Percentiles rank a stretch among this genome's conserved stretches.
phyloP scores from a whole-genome alignment of 139 green algal genomes.

The Haematococcus lacustris region DNA sequence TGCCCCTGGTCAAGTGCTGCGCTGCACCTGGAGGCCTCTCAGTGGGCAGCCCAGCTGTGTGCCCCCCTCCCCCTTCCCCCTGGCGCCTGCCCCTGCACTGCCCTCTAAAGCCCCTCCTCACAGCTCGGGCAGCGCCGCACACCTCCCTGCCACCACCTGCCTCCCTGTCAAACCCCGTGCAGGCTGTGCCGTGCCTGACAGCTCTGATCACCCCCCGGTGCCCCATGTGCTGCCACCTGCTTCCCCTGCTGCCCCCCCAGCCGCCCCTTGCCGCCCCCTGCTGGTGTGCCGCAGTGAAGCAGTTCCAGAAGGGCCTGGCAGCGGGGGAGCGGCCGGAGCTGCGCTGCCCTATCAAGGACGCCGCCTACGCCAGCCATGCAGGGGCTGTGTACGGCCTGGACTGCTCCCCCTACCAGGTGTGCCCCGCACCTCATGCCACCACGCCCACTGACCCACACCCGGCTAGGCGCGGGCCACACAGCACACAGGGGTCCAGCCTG shows the following conservation, averaged over 20 bases:
- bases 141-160: too few species aligned
- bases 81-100: too few species aligned
- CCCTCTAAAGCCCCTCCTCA: too few species aligned
- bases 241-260: background rate
- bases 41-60: too few species aligned
- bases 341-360: slow-evolving; percentile 36
- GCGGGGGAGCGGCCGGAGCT: slow-evolving; percentile 27
- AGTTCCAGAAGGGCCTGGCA: slow-evolving; percentile 21
- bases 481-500: background rate
- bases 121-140: too few species aligned
- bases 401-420: slow-evolving; percentile 45
- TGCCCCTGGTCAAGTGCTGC: too few species aligned
- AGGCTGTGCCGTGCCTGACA: too few species aligned
- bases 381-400: slow-evolving; percentile 41
- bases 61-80: too few species aligned
- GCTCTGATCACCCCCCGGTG: too few species aligned
- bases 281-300: slow-evolving; percentile 7
- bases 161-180: too few species aligned
- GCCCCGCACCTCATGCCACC: too few species aligned
- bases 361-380: slow-evolving; percentile 26
- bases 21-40: too few species aligned
- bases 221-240: background rate
- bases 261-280: background rate
- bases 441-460: background rate
- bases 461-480: background rate